phyloP scores from a whole-genome alignment of 371 early-diverging fungal genomes.

The Syncephalastrum contaminatum region DNA sequence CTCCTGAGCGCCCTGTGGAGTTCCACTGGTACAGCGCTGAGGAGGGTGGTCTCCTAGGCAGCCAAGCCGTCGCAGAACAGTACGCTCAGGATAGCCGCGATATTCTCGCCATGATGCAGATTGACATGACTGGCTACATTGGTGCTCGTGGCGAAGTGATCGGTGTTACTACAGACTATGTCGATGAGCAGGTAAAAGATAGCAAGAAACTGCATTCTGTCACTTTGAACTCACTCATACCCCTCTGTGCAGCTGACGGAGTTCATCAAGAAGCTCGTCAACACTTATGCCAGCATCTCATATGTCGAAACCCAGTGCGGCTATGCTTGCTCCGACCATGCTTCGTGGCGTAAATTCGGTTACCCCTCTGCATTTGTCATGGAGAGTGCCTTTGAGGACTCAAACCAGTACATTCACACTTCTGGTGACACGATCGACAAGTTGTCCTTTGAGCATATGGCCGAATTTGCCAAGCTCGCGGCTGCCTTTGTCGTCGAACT shows the following conservation, averaged over 20 bases:
- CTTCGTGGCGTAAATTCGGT: slow-evolving; percentile 86
- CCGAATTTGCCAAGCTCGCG: slow-evolving; percentile 79
- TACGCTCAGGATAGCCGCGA: slow-evolving; percentile 59
- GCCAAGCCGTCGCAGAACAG: slow-evolving; percentile 75
- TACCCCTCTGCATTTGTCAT: slow-evolving; percentile 86
- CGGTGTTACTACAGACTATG: slow-evolving; percentile 85
- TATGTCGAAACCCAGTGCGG: slow-evolving; percentile 68
- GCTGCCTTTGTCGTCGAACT: slow-evolving; percentile 87
- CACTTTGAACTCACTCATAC: neutral
- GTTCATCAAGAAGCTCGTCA: slow-evolving; percentile 57
- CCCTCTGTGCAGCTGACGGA: slow-evolving; percentile 51
- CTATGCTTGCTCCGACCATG: slow-evolving; percentile 81
- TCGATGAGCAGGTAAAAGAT: slow-evolving; percentile 52
- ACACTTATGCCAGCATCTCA: slow-evolving; percentile 53
- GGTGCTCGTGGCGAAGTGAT: slow-evolving; percentile 64
- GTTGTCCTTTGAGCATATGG: slow-evolving; percentile 84
- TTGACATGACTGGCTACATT: slow-evolving; percentile 84
- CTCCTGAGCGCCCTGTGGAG: slow-evolving; percentile 82
- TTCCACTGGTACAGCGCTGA: slow-evolving; percentile 96
- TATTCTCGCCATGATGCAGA: slow-evolving; percentile 78
- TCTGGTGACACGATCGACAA: slow-evolving; percentile 67
- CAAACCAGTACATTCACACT: slow-evolving; percentile 74
- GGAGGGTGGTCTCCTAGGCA: slow-evolving; percentile 89
- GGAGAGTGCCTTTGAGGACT: slow-evolving; percentile 74
- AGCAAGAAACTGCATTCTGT: neutral